Evolutionary conservation across 768 basidiomycete species (phyloP).

Genomic region (Guyanaporus albipodus): DNA sequence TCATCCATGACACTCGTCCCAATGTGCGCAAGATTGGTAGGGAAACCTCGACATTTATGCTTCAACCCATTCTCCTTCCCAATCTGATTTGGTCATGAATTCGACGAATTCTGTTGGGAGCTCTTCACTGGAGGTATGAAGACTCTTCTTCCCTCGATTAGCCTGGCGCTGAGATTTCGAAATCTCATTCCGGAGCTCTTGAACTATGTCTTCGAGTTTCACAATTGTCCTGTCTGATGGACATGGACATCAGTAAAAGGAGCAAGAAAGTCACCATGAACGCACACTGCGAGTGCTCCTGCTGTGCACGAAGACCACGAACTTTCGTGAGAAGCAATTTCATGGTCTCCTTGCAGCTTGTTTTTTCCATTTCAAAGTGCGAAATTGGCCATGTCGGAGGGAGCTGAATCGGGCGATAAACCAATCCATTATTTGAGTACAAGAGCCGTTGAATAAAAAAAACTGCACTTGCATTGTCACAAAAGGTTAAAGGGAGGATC

Average conservation of each 20-base stretch:
- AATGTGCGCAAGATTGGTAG: background rate
- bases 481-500: slow-evolving; percentile 1
- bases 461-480: background rate
- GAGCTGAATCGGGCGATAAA: background rate
- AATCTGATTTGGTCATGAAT: background rate
- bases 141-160: background rate
- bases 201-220: background rate
- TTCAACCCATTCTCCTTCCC: background rate
- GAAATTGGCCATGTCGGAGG: too few relatives aligned
- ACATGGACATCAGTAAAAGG: background rate
- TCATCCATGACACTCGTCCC: too few relatives aligned
- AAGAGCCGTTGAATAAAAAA: background rate
- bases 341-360: background rate
- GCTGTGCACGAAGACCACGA: slow-evolving; percentile 1
- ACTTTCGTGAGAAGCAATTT: slow-evolving; percentile 1
- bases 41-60: background rate
- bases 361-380: background rate
- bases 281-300: slow-evolving; percentile 6
- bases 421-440: too few relatives aligned
- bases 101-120: background rate
- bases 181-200: background rate
- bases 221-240: slow-evolving; percentile 3
- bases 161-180: background rate
- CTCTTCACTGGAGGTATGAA: background rate
- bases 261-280: background rate